phyloP scores from a whole-genome alignment of 2,329 filamentous ascomycete genomes.

The Keithomyces neogunnii region DNA sequence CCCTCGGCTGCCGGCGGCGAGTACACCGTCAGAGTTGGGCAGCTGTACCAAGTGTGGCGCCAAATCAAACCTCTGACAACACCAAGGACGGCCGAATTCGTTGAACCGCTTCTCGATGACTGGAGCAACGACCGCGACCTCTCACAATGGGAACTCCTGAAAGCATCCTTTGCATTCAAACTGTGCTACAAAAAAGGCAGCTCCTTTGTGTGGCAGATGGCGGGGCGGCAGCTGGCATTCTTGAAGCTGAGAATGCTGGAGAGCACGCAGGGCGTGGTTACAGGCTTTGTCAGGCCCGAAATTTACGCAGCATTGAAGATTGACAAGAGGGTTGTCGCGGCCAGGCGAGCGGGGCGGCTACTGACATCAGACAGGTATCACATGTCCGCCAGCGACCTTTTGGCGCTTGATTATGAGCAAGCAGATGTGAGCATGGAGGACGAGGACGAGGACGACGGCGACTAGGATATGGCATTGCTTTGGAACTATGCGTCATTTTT shows the following conservation, averaged over 20 bases:
- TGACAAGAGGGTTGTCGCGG: conserved; percentile 22
- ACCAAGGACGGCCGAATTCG: conserved; percentile 14
- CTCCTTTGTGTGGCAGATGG: conserved; percentile 37
- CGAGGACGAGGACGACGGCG: background rate
- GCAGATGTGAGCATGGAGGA: background rate
- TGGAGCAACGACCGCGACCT: conserved; percentile 16
- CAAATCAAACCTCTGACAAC: conserved; percentile 28
- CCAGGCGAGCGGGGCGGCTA: conserved; percentile 11
- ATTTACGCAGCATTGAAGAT: conserved; percentile 29
- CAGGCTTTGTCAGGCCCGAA: conserved; percentile 24
- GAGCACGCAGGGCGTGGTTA: conserved; percentile 6
- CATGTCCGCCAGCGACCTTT: conserved; percentile 3
- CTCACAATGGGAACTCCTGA: conserved; percentile 39
- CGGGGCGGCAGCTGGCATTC: conserved; percentile 37
- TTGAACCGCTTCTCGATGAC: conserved; percentile 18
- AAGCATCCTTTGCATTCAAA: conserved; percentile 41
- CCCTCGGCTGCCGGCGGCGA: conserved; percentile 6
- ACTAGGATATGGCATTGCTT: background rate
- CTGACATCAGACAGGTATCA: conserved; percentile 14
- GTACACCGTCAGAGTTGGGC: conserved; percentile 18
- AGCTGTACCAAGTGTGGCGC: conserved; percentile 32
- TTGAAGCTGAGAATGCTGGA: conserved; percentile 32
- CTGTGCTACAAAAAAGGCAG: conserved; percentile 18
- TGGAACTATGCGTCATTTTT: too few relatives aligned
- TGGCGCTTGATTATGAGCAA: conserved; percentile 17